Evolutionary conservation across 2,329 filamentous ascomycete genomes (phyloP).

Genomic region (Trichophyton simii): DNA sequence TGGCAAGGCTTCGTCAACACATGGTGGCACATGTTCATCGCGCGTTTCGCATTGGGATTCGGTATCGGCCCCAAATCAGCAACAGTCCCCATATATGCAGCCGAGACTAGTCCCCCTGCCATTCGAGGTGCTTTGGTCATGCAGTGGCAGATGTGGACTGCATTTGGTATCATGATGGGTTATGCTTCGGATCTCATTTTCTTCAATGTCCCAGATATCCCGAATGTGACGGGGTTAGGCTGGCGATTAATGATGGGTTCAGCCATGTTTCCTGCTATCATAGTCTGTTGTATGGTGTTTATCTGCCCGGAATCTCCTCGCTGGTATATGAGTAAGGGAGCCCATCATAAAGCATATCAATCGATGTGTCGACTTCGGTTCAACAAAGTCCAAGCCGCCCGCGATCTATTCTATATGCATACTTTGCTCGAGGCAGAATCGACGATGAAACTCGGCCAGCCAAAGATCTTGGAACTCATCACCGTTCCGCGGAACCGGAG

Average conservation of each 20-base stretch:
- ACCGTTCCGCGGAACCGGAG: constrained; percentile 51
- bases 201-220: constrained; percentile 41
- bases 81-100: constrained; percentile 64
- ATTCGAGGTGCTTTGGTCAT: constrained; percentile 68
- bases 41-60: constrained; percentile 61
- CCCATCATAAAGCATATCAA: constrained; percentile 30
- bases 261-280: constrained; percentile 49
- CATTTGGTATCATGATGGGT: constrained; percentile 42
- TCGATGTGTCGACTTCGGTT: constrained; percentile 34
- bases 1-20: constrained; percentile 55
- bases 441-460: constrained; percentile 39
- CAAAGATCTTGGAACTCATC: constrained; percentile 45
- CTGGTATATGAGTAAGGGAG: constrained; percentile 37
- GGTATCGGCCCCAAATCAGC: constrained; percentile 65
- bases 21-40: constrained; percentile 59
- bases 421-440: constrained; percentile 49
- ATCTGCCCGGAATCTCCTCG: constrained; percentile 46
- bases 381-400: constrained; percentile 33
- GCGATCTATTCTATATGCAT: constrained; percentile 36
- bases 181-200: constrained; percentile 51
- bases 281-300: constrained; percentile 49
- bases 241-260: constrained; percentile 61
- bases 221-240: constrained; percentile 44
- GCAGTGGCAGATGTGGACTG: constrained; percentile 58
- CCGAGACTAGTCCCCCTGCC: constrained; percentile 56